Conservation (phyloP, 352 stramenopile species). For the Thraustochytrium sp. region DNA sequence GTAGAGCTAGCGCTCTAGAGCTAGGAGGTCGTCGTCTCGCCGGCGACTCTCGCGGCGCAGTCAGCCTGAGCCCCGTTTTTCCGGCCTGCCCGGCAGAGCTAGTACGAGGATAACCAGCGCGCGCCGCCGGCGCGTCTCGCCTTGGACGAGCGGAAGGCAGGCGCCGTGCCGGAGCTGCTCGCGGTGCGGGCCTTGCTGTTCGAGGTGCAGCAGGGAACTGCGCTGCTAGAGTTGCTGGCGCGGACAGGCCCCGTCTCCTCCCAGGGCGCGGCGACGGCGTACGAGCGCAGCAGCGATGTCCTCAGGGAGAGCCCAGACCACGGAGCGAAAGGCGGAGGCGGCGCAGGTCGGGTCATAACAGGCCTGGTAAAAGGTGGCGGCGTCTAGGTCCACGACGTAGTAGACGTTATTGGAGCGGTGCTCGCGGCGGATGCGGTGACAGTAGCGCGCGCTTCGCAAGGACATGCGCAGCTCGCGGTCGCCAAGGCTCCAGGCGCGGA, state of each 20-base stretch:
- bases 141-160: no score
- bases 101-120: no score
- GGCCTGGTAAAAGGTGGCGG: not conserved
- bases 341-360: conserved; percentile 21
- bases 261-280: not conserved
- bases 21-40: no score
- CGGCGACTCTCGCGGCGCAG: no score
- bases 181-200: no score
- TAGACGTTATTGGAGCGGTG: conserved; percentile 18
- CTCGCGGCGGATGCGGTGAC: not conserved
- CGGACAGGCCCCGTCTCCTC: not conserved
- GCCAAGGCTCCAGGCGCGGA: not conserved
- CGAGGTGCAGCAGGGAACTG: not conserved
- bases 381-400: not conserved
- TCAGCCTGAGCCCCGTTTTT: no score
- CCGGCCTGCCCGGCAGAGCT: no score
- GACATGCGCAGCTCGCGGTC: not conserved
- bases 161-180: no score
- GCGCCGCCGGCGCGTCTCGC: no score
- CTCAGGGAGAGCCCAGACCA: not conserved
- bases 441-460: not conserved
- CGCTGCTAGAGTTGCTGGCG: not conserved
- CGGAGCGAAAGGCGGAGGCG: not conserved
- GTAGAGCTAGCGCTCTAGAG: no score
- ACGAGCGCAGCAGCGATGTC: not conserved